Evolutionary conservation across 2,329 filamentous ascomycete species (phyloP).

Genomic region (Pyricularia grisea): DNA sequence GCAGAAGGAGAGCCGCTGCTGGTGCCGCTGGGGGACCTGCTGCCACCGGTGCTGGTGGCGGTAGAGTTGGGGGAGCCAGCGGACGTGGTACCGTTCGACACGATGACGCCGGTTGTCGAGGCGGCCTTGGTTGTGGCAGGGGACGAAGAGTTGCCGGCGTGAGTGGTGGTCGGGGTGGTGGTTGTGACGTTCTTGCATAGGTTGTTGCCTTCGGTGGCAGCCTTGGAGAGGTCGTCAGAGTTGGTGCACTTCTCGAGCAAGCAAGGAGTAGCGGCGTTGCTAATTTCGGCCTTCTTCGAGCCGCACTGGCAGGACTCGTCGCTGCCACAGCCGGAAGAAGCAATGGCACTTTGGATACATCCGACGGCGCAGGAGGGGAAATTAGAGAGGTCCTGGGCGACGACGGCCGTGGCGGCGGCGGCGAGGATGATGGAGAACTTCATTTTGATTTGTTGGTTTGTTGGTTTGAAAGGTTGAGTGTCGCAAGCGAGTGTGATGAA

Average conservation of each 20-base stretch:
- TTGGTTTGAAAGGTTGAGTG: neutral
- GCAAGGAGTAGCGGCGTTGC: conserved; percentile 18
- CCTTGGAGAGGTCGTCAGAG: conserved; percentile 15
- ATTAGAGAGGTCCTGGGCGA: conserved; percentile 24
- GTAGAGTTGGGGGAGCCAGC: neutral
- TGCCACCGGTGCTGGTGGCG: neutral
- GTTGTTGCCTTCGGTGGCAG: conserved; percentile 19
- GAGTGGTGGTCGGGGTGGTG: neutral
- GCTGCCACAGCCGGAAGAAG: conserved; percentile 34
- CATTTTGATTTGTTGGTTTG: conserved; percentile 8
- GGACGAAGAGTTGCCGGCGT: neutral
- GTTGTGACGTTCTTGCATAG: conserved; percentile 15
- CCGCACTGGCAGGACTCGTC: conserved; percentile 44
- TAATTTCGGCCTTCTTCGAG: conserved; percentile 20
- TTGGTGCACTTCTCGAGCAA: conserved; percentile 20
- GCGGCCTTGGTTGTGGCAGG: neutral
- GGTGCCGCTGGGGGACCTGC: neutral
- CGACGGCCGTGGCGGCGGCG: conserved; percentile 15
- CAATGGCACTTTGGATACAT: conserved; percentile 37
- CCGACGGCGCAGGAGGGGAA: conserved; percentile 28
- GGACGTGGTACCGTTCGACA: neutral
- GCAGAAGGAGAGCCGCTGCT: neutral
- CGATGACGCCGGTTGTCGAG: neutral
- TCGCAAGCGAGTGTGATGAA: neutral
- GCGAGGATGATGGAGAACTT: conserved; percentile 11